These are phyloP conservation scores for Aphanomyces euteiches DNA, from an alignment of 352 stramenopile species.

Conservation along the genomic window DNA sequence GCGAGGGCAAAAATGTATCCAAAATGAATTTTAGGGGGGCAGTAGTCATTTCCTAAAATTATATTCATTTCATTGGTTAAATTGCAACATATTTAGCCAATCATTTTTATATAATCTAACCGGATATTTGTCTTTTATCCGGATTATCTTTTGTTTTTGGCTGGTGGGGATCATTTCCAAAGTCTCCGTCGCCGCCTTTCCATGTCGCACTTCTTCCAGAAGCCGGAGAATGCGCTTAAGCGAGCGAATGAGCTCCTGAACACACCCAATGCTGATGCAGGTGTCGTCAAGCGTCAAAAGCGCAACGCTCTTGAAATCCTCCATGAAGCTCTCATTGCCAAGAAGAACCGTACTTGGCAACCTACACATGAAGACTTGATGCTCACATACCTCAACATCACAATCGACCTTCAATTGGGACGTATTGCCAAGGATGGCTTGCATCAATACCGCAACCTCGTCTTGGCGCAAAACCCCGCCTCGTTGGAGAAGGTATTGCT, in stretches of 20 bases:
- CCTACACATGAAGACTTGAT: constrained; percentile 97
- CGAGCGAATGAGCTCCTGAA: constrained; percentile 82
- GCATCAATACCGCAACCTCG: constrained; percentile 97
- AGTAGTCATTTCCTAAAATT: too few relatives aligned
- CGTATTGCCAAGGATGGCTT: constrained; percentile 97
- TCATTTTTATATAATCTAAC: too few relatives aligned
- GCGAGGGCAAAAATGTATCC: too few relatives aligned
- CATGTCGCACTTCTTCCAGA: constrained; percentile 86
- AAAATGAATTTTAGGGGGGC: too few relatives aligned
- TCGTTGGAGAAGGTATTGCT: constrained; percentile 94
- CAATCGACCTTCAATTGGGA: constrained; percentile 91
- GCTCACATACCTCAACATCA: constrained; percentile 95
- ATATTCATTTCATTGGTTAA: too few relatives aligned
- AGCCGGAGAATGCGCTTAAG: constrained; percentile 90
- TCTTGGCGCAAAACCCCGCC: constrained; percentile 91
- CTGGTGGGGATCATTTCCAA: not conserved
- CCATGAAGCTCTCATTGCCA: constrained; percentile 93
- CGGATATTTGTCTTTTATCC: not conserved
- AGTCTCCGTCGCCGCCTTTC: not conserved
- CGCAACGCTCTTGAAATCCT: constrained; percentile 79
- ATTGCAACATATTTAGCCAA: too few relatives aligned
- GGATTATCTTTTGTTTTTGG: constrained; percentile 1
- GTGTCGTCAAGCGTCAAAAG: constrained; percentile 74
- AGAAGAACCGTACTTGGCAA: constrained; percentile 96
- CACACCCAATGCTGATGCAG: constrained; percentile 67